A percentile compares a stretch with the other conserved stretches of the same genome.
phyloP scores from a whole-genome alignment of 306 rosid species.

The Astragalus glycyphyllos region DNA sequence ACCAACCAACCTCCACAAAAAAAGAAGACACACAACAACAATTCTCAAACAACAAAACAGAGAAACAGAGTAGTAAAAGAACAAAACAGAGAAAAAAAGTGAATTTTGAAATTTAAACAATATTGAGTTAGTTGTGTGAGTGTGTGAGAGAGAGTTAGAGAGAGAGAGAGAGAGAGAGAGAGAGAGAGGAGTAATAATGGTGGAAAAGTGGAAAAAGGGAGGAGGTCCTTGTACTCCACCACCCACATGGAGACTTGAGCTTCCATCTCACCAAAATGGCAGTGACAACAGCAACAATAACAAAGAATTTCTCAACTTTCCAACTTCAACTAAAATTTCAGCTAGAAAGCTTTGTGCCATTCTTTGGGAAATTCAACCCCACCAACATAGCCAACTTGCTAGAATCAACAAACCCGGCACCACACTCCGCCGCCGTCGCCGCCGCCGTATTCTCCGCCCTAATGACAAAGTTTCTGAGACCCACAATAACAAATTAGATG shows the following conservation, averaged over 20 bases:
- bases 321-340: slow-evolving; percentile 52
- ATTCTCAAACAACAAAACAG: not conserved
- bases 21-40: not conserved
- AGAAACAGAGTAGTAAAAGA: not conserved
- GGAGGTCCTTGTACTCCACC: slow-evolving; percentile 72
- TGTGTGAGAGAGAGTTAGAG: slow-evolving; percentile 22
- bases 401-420: slow-evolving; percentile 48
- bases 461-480: slow-evolving; percentile 40
- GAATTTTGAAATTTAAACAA: slow-evolving; percentile 44
- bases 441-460: slow-evolving; percentile 5
- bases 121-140: not conserved
- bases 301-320: slow-evolving; percentile 54
- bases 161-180: slow-evolving; percentile 33
- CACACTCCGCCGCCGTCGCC: slow-evolving; percentile 52
- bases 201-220: slow-evolving; percentile 58
- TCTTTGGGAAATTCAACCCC: slow-evolving; percentile 71
- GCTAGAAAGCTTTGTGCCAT: slow-evolving; percentile 79
- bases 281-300: slow-evolving; percentile 16
- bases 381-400: slow-evolving; percentile 49
- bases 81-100: slow-evolving; percentile 6
- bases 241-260: slow-evolving; percentile 78
- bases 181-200: slow-evolving; percentile 48
- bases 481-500: slow-evolving; percentile 25
- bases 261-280: slow-evolving; percentile 38
- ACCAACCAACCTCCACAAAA: not conserved